Percentiles rank a stretch among this genome's conserved stretches.
Evolutionary conservation across 768 basidiomycete genomes (phyloP).

Genomic region (Mycena polygramma): DNA sequence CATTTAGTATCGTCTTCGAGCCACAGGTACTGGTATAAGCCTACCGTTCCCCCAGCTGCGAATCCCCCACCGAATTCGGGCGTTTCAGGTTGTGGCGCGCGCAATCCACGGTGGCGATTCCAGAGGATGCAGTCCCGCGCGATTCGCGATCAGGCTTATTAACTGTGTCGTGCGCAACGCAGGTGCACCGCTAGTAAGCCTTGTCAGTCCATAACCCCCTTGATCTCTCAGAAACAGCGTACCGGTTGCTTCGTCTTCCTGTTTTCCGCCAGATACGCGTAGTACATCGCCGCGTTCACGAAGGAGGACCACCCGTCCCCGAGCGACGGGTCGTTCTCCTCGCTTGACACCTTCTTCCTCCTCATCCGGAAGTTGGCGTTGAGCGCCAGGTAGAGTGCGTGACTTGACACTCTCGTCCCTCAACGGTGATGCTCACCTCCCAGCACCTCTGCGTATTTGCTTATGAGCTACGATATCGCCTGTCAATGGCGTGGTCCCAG

Average conservation of each 20-base stretch:
- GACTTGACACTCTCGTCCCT: no score
- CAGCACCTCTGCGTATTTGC: no score
- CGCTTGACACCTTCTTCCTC: constrained; percentile 31
- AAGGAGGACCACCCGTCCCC: constrained; percentile 35
- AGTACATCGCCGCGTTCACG: constrained; percentile 18
- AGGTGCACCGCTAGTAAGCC: constrained; percentile 6
- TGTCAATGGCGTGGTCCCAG: no score
- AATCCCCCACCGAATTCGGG: constrained; percentile 35
- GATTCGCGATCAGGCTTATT: constrained; percentile 21
- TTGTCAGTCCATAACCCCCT: background rate
- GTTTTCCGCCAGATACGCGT: constrained; percentile 13
- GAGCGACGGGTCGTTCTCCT: constrained; percentile 34
- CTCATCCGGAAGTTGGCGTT: constrained; percentile 44
- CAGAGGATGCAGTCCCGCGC: constrained; percentile 31
- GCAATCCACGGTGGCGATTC: constrained; percentile 38
- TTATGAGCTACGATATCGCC: no score
- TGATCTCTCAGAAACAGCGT: background rate
- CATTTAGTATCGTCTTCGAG: no score
- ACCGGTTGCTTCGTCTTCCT: constrained; percentile 13
- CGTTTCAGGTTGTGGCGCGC: constrained; percentile 32
- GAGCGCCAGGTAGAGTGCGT: constrained; percentile 35
- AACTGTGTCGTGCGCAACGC: constrained; percentile 15
- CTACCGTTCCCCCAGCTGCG: constrained; percentile 38
- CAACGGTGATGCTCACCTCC: no score
- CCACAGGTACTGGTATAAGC: background rate